These are phyloP conservation scores for Candida glucosophila DNA, from an alignment of 1,139 yeast genomes.

Conservation along the genomic window DNA sequence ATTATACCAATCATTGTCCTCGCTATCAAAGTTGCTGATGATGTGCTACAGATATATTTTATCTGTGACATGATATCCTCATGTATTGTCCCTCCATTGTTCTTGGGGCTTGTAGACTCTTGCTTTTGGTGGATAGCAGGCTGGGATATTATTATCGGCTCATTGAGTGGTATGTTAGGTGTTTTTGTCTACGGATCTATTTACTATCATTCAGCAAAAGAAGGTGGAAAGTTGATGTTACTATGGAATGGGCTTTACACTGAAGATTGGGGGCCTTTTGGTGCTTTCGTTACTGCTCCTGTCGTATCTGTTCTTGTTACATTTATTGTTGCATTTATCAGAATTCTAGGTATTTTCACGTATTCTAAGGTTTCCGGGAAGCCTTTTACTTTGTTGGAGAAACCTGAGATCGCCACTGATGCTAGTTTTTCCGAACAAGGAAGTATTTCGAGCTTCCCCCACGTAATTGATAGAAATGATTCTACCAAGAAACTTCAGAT, in stretches of 20 bases:
- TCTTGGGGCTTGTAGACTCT: slow-evolving; percentile 63
- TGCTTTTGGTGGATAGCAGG: slow-evolving; percentile 67
- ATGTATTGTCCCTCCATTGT: slow-evolving; percentile 76
- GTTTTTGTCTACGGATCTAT: slow-evolving; percentile 80
- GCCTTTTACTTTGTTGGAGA: slow-evolving; percentile 52
- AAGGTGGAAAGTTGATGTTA: slow-evolving; percentile 69
- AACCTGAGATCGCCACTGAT: no score
- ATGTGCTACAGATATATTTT: slow-evolving; percentile 76
- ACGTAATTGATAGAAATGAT: no score
- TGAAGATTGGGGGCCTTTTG: slow-evolving; percentile 90
- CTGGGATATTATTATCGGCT: slow-evolving; percentile 75
- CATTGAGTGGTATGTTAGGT: slow-evolving; percentile 70
- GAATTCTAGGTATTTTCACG: slow-evolving; percentile 33
- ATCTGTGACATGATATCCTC: slow-evolving; percentile 88
- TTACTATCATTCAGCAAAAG: slow-evolving; percentile 60
- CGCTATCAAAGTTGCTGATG: slow-evolving; percentile 72
- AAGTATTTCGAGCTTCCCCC: no score
- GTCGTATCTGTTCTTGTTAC: slow-evolving; percentile 66
- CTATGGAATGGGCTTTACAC: slow-evolving; percentile 74
- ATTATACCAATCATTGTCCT: slow-evolving; percentile 83
- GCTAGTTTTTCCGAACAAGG: no score
- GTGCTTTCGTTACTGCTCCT: slow-evolving; percentile 90
- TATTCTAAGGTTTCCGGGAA: slow-evolving; percentile 29
- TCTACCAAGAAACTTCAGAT: no score
- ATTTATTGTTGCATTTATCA: slow-evolving; percentile 38